Base-by-base conservation (phyloP, 495 filamentous ascomycete genomes). In the Xylaria castorea region DNA sequence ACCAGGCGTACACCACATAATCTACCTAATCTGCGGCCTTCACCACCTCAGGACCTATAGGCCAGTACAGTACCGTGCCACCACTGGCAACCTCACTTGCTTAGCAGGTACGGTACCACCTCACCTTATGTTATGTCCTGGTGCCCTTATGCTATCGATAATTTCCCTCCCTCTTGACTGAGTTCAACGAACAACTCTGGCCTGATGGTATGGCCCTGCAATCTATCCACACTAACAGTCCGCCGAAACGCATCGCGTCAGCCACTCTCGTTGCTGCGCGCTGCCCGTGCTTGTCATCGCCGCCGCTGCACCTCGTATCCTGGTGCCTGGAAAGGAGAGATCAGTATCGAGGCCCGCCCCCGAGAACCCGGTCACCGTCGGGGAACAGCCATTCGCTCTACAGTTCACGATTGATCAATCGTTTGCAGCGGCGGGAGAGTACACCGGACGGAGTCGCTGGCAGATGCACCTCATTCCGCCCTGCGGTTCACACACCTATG, bases 181-280 rank as follows among this genome's bases (percentile, higher is more conserved):
- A 25, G 36, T 32, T 34, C 18, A 50, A 66, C 51, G 9, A 71
- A 50, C 50, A 51, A 3, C n/a, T 51, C 36, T 2, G 55, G 57
- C 30, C 50, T 71, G 70, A 61, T 58, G 70, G 70, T 51, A 71
- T 71, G 69, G 69, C 60, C 60, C 69, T 60, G 62, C 70, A 61
- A 20, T 16, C 63, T 53, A 14, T 67, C 63, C 34, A 42, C 63
- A 5, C 30, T 25, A 36, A 42, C 22, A 36, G 50, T 61, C 48
- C 32, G 34, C 68, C 68, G 55, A 66, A 60, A 55, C 63, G 51
- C 53, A 50, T 71, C 63, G 62, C 38, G 36, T 66, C 70, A 62
- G 25, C 48, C 48, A 60, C 53, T 25, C 68, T 51, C 62, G 40
- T 32, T 38, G 46, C 57, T 67, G 70, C 48, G 70, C 50, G 46